Evolutionary conservation across 129 eudicot genomes (phyloP).

Genomic region (Solidago caesia): DNA sequence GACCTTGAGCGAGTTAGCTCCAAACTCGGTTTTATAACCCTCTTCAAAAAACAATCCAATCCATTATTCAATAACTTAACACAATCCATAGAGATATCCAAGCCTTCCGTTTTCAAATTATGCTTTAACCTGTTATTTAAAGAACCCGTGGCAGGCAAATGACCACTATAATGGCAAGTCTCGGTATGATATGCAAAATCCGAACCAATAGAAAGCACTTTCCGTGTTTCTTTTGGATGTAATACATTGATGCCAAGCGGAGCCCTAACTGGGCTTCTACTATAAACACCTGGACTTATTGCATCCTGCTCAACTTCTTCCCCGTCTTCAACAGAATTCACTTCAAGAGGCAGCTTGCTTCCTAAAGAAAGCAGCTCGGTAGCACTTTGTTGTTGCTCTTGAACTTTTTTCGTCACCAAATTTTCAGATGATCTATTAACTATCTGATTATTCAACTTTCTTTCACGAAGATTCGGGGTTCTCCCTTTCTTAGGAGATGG

Average conservation of each 20-base stretch:
- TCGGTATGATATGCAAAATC: slow-evolving; percentile 24
- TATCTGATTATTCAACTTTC: slow-evolving; percentile 51
- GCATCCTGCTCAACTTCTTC: slow-evolving; percentile 83
- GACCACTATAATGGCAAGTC: slow-evolving; percentile 53
- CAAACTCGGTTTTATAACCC: slow-evolving; percentile 52
- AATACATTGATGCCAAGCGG: slow-evolving; percentile 60
- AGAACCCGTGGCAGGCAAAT: slow-evolving; percentile 47
- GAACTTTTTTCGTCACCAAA: slow-evolving; percentile 34
- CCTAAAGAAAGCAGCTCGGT: slow-evolving; percentile 69
- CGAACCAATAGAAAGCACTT: slow-evolving; percentile 36
- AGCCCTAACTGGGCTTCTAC: slow-evolving; percentile 75
- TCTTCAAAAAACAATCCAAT: slow-evolving; percentile 60
- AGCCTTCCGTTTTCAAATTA: slow-evolving; percentile 47
- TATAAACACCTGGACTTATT: slow-evolving; percentile 51
- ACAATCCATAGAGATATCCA: slow-evolving; percentile 55
- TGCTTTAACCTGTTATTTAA: slow-evolving; percentile 57
- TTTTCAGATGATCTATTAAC: slow-evolving; percentile 59
- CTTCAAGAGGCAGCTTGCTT: slow-evolving; percentile 64
- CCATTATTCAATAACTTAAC: slow-evolving; percentile 63
- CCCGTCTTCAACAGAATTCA: slow-evolving; percentile 73
- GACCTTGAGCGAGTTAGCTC: slow-evolving; percentile 51
- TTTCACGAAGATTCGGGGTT: slow-evolving; percentile 53
- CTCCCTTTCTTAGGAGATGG: slow-evolving; percentile 70
- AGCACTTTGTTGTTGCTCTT: slow-evolving; percentile 66
- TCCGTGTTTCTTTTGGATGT: slow-evolving; percentile 50